Conservation (phyloP, 768 basidiomycete species). For the Suillus luteus region DNA sequence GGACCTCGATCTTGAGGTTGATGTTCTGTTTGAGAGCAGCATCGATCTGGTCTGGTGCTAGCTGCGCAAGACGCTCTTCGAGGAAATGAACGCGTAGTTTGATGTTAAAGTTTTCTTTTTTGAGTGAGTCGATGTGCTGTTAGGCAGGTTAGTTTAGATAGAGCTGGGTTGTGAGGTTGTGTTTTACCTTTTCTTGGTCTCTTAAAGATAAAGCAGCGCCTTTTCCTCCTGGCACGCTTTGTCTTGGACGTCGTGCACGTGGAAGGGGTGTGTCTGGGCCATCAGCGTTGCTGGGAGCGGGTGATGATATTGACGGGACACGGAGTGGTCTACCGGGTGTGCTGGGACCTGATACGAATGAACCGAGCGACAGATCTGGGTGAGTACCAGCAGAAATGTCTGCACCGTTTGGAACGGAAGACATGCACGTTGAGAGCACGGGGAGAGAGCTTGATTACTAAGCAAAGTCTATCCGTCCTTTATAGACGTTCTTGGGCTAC, state of each 20-base stretch:
- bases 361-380: slow-evolving; percentile 64
- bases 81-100: slow-evolving; percentile 96
- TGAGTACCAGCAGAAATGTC: slow-evolving; percentile 41
- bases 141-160: neutral
- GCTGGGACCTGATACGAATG: slow-evolving; percentile 53
- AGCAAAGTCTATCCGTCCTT: neutral
- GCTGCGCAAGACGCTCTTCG: slow-evolving; percentile 87
- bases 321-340: slow-evolving; percentile 50
- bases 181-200: slow-evolving; percentile 91
- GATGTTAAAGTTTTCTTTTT: slow-evolving; percentile 97
- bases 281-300: slow-evolving; percentile 52
- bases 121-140: slow-evolving; percentile 92
- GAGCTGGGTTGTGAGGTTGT: slow-evolving; percentile 3
- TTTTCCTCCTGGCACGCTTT: slow-evolving; percentile 29
- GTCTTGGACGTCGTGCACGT: slow-evolving; percentile 46
- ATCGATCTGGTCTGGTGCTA: slow-evolving; percentile 91
- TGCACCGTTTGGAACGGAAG: slow-evolving; percentile 1
- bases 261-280: slow-evolving; percentile 53
- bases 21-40: slow-evolving; percentile 91
- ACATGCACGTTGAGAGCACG: slow-evolving; percentile 2
- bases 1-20: slow-evolving; percentile 89
- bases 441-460: neutral
- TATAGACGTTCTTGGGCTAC: neutral
- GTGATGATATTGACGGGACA: slow-evolving; percentile 51
- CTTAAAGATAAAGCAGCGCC: slow-evolving; percentile 71